Evolutionary conservation across 345 rosid species (phyloP).

Genomic region (Ceriops decandra): DNA sequence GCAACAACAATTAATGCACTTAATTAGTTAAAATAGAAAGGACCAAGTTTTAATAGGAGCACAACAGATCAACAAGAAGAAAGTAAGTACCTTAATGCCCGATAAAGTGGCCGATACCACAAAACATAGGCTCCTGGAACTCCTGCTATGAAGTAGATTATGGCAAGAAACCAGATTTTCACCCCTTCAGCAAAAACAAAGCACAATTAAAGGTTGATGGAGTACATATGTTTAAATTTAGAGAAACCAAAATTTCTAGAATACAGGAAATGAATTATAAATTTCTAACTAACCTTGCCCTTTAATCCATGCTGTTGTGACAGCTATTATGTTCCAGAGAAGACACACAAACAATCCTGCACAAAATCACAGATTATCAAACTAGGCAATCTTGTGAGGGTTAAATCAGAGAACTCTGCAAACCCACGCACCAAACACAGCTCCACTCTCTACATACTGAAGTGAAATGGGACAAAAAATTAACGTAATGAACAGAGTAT

Average conservation of each 20-base stretch:
- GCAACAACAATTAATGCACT: background rate
- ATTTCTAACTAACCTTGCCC: constrained; percentile 54
- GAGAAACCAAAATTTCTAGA: background rate
- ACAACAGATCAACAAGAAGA: background rate
- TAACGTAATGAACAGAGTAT: background rate
- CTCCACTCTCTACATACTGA: background rate
- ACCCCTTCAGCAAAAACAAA: constrained; percentile 47
- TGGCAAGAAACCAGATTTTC: constrained; percentile 88
- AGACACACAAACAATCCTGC: constrained; percentile 81
- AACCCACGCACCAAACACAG: background rate
- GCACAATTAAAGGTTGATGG: background rate
- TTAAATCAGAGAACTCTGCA: background rate
- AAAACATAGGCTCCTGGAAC: constrained; percentile 57
- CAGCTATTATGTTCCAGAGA: constrained; percentile 78
- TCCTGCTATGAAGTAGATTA: constrained; percentile 88
- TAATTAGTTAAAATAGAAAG: background rate
- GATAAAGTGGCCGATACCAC: constrained; percentile 93
- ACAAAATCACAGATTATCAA: constrained; percentile 10
- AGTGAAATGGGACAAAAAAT: background rate
- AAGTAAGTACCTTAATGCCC: constrained; percentile 68
- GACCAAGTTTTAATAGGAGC: background rate
- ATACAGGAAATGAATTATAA: background rate
- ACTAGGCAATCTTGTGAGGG: background rate
- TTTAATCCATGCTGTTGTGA: constrained; percentile 82
- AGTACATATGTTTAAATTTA: background rate